These are phyloP conservation scores for Lentinula sp. DNA, from an alignment of 768 basidiomycete species.

Conservation along the genomic window DNA sequence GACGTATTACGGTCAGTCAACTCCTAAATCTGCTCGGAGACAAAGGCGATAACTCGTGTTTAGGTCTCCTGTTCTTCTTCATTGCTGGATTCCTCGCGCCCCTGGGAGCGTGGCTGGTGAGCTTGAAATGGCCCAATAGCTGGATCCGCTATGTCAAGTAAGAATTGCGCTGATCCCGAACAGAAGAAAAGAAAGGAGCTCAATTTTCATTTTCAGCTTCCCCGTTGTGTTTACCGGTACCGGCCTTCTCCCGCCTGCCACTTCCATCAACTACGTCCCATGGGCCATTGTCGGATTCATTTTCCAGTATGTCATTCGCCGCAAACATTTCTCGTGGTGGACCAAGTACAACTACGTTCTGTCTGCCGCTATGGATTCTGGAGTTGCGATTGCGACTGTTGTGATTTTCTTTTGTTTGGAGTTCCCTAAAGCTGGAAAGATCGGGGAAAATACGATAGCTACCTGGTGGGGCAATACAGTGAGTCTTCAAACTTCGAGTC, in stretches of 20 bases:
- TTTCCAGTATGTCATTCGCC: slow-evolving; percentile 47
- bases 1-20: slow-evolving; percentile 41
- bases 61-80: slow-evolving; percentile 69
- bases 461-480: slow-evolving; percentile 69
- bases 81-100: slow-evolving; percentile 66
- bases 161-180: slow-evolving; percentile 14
- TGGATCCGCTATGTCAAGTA: slow-evolving; percentile 60
- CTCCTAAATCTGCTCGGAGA: not conserved
- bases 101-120: slow-evolving; percentile 43
- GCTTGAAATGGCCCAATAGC: slow-evolving; percentile 56
- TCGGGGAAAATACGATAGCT: slow-evolving; percentile 47
- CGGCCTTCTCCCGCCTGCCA: slow-evolving; percentile 58
- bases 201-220: slow-evolving; percentile 23
- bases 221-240: slow-evolving; percentile 58
- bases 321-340: slow-evolving; percentile 63
- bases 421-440: slow-evolving; percentile 55
- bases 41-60: slow-evolving; percentile 10
- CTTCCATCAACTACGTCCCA: slow-evolving; percentile 60
- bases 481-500: not conserved
- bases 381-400: slow-evolving; percentile 38
- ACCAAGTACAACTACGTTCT: slow-evolving; percentile 59
- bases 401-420: slow-evolving; percentile 51
- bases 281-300: slow-evolving; percentile 63
- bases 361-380: slow-evolving; percentile 50
- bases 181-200: not conserved